Evolutionary conservation across 78 protist species (phyloP).

Genomic region (Diacronema lutheri): DNA sequence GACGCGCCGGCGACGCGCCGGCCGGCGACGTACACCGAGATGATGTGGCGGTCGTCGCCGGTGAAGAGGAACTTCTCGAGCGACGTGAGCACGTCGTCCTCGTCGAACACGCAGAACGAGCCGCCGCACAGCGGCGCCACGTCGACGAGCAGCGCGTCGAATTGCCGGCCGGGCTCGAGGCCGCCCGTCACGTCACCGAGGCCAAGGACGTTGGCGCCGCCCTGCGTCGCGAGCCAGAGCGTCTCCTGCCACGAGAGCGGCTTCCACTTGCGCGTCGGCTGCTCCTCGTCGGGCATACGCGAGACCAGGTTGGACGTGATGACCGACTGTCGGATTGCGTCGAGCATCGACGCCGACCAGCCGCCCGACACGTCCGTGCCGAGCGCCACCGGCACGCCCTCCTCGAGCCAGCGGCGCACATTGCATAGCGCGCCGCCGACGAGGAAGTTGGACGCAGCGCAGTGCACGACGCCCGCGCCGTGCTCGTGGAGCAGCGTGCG

Average conservation of each 20-base stretch:
- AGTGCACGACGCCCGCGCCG: slow-evolving; percentile 62
- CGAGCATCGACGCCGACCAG: slow-evolving; percentile 60
- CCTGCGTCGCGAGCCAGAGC: slow-evolving; percentile 39
- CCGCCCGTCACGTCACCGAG: slow-evolving; percentile 54
- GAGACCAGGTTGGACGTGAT: slow-evolving; percentile 65
- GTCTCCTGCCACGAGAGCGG: not conserved
- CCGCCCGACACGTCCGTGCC: slow-evolving; percentile 89
- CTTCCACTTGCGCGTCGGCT: not conserved
- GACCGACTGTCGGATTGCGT: slow-evolving; percentile 66
- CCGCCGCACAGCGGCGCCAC: slow-evolving; percentile 30
- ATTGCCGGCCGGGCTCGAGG: slow-evolving; percentile 62
- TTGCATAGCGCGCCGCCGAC: not conserved
- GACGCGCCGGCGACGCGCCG: no score
- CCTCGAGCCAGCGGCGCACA: not conserved
- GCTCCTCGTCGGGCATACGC: slow-evolving; percentile 48
- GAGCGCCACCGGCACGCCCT: slow-evolving; percentile 58
- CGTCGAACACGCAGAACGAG: slow-evolving; percentile 67
- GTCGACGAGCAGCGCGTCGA: slow-evolving; percentile 84
- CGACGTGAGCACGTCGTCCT: slow-evolving; percentile 9
- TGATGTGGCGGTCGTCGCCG: slow-evolving; percentile 84
- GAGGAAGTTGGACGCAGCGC: slow-evolving; percentile 75
- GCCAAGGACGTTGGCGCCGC: slow-evolving; percentile 72
- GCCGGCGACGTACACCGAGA: slow-evolving; percentile 50
- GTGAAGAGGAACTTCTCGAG: slow-evolving; percentile 72
- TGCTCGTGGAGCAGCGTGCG: not conserved